Evolutionary conservation across 2,329 filamentous ascomycete species (phyloP).

Genomic region (Paecilomyces variotii): DNA sequence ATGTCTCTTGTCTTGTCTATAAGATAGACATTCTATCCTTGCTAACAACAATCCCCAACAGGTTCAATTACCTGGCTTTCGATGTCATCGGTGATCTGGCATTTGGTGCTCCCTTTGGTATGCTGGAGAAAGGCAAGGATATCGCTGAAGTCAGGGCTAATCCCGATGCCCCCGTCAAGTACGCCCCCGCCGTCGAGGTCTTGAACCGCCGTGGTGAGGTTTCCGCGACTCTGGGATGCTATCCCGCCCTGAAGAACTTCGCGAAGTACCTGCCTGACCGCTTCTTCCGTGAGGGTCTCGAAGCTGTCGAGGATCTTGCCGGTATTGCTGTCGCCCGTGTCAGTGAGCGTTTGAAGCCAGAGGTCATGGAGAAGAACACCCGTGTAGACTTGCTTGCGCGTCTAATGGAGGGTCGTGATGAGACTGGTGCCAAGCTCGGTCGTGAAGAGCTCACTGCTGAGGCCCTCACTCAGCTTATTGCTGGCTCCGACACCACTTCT

Average conservation of each 20-base stretch:
- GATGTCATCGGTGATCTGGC: constrained; percentile 56
- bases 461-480: constrained; percentile 78
- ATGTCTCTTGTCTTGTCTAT: background rate
- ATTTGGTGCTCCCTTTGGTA: constrained; percentile 72
- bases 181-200: constrained; percentile 75
- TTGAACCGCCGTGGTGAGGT: constrained; percentile 84
- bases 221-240: constrained; percentile 67
- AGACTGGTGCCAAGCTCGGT: constrained; percentile 65
- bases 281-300: constrained; percentile 68
- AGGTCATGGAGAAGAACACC: constrained; percentile 50
- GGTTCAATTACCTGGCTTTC: constrained; percentile 63
- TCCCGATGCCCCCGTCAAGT: constrained; percentile 55
- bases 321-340: constrained; percentile 84
- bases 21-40: background rate
- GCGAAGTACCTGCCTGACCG: constrained; percentile 73
- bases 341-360: constrained; percentile 61
- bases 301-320: constrained; percentile 70
- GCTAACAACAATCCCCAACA: background rate
- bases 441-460: constrained; percentile 79
- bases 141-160: constrained; percentile 63
- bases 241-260: constrained; percentile 67
- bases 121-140: constrained; percentile 70
- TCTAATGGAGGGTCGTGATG: constrained; percentile 79
- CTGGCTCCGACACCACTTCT: constrained; percentile 58
- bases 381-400: constrained; percentile 74